A percentile compares a stretch with the other conserved stretches of the same genome.
phyloP scores from a whole-genome alignment of 139 green algal genomes.

The Chlorella sp. region DNA sequence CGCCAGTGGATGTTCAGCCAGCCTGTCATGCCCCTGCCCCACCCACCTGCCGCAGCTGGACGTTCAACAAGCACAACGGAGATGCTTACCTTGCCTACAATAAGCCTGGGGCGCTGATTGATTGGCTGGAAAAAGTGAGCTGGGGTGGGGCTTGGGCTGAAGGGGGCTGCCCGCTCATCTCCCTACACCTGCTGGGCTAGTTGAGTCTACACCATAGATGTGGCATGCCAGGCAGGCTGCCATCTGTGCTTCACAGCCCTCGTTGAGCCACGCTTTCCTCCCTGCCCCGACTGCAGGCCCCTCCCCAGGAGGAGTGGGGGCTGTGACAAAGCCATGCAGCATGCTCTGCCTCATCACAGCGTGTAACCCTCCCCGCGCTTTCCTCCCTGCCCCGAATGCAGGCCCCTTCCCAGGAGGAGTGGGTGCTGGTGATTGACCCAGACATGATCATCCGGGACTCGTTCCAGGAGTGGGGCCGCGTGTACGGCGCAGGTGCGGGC shows the following conservation, averaged over 20 bases:
- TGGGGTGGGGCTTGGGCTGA: neutral
- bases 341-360: too few species aligned
- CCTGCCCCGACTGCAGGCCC: too few species aligned
- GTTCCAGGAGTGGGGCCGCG: conserved; percentile 6
- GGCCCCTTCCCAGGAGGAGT: conserved; percentile 47
- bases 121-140: conserved; percentile 32
- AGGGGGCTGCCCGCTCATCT: neutral
- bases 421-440: conserved; percentile 56
- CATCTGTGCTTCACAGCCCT: too few species aligned
- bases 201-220: too few species aligned
- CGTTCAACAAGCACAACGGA: conserved; percentile 12
- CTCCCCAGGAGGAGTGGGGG: neutral
- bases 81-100: conserved; percentile 33
- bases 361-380: neutral
- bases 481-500: conserved; percentile 27
- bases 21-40: neutral
- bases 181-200: too few species aligned
- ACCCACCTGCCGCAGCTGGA: neutral
- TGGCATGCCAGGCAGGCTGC: too few species aligned
- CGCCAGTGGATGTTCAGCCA: too few species aligned
- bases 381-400: neutral
- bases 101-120: conserved; percentile 25
- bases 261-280: too few species aligned
- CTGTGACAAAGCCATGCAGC: neutral
- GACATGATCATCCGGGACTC: conserved; percentile 59